Conservation (phyloP, 208 protist species). For the Leishmania aethiopica region DNA sequence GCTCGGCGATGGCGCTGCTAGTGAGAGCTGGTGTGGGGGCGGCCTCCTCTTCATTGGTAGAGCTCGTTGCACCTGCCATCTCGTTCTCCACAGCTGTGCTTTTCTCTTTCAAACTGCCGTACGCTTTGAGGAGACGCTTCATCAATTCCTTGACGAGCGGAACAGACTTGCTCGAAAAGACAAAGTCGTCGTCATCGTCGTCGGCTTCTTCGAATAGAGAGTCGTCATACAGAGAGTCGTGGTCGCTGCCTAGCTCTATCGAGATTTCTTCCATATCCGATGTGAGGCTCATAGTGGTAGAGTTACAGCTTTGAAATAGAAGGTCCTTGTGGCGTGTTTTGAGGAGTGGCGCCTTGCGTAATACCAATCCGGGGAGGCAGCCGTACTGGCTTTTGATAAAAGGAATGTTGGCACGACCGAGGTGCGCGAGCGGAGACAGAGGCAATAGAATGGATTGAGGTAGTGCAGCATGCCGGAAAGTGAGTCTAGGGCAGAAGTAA, state of each 20-base stretch:
- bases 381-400: not conserved
- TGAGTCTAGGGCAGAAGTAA: not conserved
- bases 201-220: constrained; percentile 33
- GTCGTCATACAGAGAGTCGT: constrained; percentile 18
- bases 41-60: constrained; percentile 8
- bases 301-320: constrained; percentile 1
- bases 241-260: constrained; percentile 30
- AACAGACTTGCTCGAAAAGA: constrained; percentile 37
- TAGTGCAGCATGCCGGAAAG: not conserved
- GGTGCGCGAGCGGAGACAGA: not conserved
- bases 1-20: constrained; percentile 15
- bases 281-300: constrained; percentile 20
- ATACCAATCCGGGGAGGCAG: not conserved
- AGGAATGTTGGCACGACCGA: not conserved
- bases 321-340: not conserved
- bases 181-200: constrained; percentile 39
- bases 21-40: not conserved
- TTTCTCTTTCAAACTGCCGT: constrained; percentile 27
- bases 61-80: not conserved
- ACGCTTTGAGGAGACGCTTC: constrained; percentile 41
- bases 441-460: not conserved
- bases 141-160: constrained; percentile 47
- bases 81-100: constrained; percentile 21
- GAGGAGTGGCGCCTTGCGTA: not conserved
- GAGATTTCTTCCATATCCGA: constrained; percentile 27